Evolutionary conservation across 257 asterid genomes (phyloP), one percentile per base, ranked within the genome.

Genomic region (Petrea volubilis): DNA sequence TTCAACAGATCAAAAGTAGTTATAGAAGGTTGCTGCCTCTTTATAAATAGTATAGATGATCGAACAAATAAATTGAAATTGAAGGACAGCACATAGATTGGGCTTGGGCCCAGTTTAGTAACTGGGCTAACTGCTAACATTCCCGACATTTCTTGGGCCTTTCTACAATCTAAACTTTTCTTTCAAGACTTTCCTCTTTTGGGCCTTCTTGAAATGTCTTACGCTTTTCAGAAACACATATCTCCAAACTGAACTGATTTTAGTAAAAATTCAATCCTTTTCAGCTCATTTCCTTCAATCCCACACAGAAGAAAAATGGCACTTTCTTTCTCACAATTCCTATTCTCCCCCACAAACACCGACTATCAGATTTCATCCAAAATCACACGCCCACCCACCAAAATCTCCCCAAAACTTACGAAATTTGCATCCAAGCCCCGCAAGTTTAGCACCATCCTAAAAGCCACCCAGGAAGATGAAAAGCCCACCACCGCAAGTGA

Each of bases 291-390:
- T 43, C 58, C 40, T 47, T 11, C 47, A 50, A 49, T 31, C 33
- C 44, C 63, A 20, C 58, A 47, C 40, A 29, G 24, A n/a, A n/a
- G n/a, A n/a, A n/a, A 72, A 53, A 88, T 88, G 92, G 94, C 89
- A 29, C 69, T 85, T 58, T 11, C 87, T 49, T 71, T 83, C 57
- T 70, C 86, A 56, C 81, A 79, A 27, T 23, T 76, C 74, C 78
- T 69, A 23, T 59, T 67, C 27, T 38, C 75, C 56, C 70, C 71
- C 51, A 27, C 70, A 72, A 41, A 56, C 7, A n/a, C 78, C 71
- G 28, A 64, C 60, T 41, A 34, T 7, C 31, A 20, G 36, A 27
- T 27, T 20, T 3, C 50, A 53, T 18, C 65, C 21, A 69, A 57
- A 11, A 24, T 65, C 62, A 15, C 18, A 21, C 7, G 44, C 12